Conservation (phyloP, 1,139 yeast species). For the Lodderomyces margitis region DNA sequence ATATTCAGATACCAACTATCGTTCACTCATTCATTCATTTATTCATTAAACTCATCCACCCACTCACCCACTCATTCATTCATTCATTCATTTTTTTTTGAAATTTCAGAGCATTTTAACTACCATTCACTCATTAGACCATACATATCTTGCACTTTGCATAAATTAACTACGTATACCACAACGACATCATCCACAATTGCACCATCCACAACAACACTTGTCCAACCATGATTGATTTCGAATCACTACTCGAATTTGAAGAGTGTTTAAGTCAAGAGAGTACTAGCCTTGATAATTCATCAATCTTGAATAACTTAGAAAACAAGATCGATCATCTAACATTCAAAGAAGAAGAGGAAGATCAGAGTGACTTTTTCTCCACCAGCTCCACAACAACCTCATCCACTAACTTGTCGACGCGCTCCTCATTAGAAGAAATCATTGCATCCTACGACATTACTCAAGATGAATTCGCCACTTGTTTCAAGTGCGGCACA, state of each 20-base stretch:
- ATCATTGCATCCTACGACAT: conserved; percentile 26
- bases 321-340: conserved; percentile 31
- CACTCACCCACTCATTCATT: conserved; percentile 1
- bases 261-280: conserved; percentile 39
- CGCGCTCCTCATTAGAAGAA: conserved; percentile 9
- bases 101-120: too few species aligned
- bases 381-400: background rate
- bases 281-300: conserved; percentile 6
- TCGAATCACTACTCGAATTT: conserved; percentile 40
- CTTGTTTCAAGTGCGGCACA: conserved; percentile 26
- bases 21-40: conserved; percentile 3
- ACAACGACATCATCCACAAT: background rate
- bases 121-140: background rate
- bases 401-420: background rate
- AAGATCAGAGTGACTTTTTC: background rate
- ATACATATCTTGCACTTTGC: conserved; percentile 1
- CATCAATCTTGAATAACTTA: conserved; percentile 1
- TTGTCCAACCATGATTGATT: conserved; percentile 21
- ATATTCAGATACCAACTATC: conserved; percentile 2
- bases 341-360: conserved; percentile 7
- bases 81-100: too few species aligned
- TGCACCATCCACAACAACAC: background rate
- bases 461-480: conserved; percentile 34
- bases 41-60: background rate
- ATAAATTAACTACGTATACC: background rate